Base-by-base conservation (phyloP, 441 rosid species). In the Macaranga tanarius region DNA sequence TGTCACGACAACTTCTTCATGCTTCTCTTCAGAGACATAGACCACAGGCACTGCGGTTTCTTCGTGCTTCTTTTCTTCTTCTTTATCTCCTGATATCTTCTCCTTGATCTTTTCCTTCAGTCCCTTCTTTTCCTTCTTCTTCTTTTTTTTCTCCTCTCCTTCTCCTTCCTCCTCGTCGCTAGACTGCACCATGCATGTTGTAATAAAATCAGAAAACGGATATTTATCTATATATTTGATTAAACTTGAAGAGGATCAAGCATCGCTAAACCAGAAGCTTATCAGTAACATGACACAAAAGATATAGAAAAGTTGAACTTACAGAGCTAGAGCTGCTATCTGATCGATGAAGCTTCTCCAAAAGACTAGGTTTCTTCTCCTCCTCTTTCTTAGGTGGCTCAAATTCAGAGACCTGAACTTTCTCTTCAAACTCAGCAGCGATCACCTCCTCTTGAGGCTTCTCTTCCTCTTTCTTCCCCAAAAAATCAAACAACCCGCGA, bases 301-400 rank as follows among this genome's bases (percentile, higher is more conserved):
- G n/a, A n/a, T n/a, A n/a, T 17, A 52, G 15, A 17, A 50, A 26
- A 8, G 17, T n/a, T 2, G 5, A 19, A 87, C 98, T 94, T 84
- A 92, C 97, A 47, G 97, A 94, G 82, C 92, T 87, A 51, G 95
- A 86, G 83, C 91, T 88, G 75, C 96, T 89, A 76, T 61, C 73
- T 4, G 92, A 79, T 73, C 92, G 84, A 78, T 81, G 92, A 72
- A 94, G 84, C 81, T 89, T 90, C 42, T 84, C 86, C 26, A 84
- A n/a, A 44, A 90, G 79, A 73, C 82, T 48, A 2, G 76, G 85
- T 61, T 90, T 85, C 80, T 88, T 84, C 81, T 80, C 84, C 61
- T 79, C 87, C 63, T 81, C 84, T 17, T 82, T 69, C 50, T 75
- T 72, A 44, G 71, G 76, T 56, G 72, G 69, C 62, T 80, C 75